Conservation (phyloP, 2,329 filamentous ascomycete genomes). For the Hypoxylon sp. region DNA sequence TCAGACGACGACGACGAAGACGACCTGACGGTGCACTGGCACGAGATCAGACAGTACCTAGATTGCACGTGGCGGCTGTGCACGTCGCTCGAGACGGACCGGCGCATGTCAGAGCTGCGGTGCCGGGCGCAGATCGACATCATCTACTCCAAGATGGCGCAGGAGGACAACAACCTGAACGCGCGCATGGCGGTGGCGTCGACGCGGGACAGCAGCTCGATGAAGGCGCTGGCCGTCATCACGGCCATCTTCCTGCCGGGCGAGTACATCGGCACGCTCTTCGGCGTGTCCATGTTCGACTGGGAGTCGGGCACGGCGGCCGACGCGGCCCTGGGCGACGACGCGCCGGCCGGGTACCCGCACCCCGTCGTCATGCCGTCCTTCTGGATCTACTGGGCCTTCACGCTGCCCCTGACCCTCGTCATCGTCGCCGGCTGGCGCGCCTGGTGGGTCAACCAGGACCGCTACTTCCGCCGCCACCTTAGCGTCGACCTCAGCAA, state of each 20-base stretch:
- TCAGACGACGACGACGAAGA: slow-evolving; percentile 39
- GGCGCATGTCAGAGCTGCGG: slow-evolving; percentile 55
- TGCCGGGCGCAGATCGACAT: slow-evolving; percentile 58
- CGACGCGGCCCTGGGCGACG: slow-evolving; percentile 46
- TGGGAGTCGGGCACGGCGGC: slow-evolving; percentile 46
- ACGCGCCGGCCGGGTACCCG: slow-evolving; percentile 41
- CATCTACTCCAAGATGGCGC: slow-evolving; percentile 59
- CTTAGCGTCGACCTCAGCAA: slow-evolving; percentile 56
- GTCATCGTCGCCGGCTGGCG: slow-evolving; percentile 54
- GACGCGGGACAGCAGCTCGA: slow-evolving; percentile 63
- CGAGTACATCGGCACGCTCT: slow-evolving; percentile 56
- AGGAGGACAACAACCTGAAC: slow-evolving; percentile 59
- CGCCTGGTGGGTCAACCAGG: slow-evolving; percentile 57
- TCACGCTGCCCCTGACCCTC: slow-evolving; percentile 53
- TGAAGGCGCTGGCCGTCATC: slow-evolving; percentile 58
- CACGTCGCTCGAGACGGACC: slow-evolving; percentile 55
- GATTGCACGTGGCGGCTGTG: slow-evolving; percentile 54
- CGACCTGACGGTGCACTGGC: slow-evolving; percentile 52
- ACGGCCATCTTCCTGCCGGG: slow-evolving; percentile 58
- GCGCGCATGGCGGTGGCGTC: slow-evolving; percentile 77
- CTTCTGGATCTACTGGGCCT: slow-evolving; percentile 58
- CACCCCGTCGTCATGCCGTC: slow-evolving; percentile 49
- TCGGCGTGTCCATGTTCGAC: slow-evolving; percentile 58
- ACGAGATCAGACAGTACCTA: slow-evolving; percentile 57
- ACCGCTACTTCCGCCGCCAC: slow-evolving; percentile 55